Evolutionary conservation across 345 rosid species (phyloP).

Genomic region (Garcia nutans): DNA sequence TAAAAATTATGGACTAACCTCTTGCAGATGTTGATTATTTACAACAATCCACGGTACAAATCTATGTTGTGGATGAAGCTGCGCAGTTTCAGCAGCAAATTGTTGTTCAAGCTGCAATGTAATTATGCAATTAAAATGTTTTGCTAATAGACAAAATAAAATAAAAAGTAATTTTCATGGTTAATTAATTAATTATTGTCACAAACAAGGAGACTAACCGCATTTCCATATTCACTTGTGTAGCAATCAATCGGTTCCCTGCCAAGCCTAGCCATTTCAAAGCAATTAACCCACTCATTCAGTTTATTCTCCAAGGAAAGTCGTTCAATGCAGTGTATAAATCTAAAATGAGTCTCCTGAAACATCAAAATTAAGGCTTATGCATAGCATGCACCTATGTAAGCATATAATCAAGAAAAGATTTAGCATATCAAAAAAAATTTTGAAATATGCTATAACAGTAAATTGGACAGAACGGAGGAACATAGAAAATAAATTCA

Average conservation of each 20-base stretch:
- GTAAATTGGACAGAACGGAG: too few species aligned
- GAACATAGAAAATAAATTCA: too few species aligned
- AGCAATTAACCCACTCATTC: conserved; percentile 51
- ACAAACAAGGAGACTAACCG: conserved; percentile 34
- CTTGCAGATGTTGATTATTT: conserved; percentile 50
- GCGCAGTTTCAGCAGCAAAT: conserved; percentile 50
- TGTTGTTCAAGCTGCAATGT: conserved; percentile 46
- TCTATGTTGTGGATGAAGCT: conserved; percentile 55
- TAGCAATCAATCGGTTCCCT: conserved; percentile 50
- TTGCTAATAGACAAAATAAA: not conserved
- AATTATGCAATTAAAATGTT: not conserved
- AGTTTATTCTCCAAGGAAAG: conserved; percentile 42
- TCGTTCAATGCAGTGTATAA: conserved; percentile 50
- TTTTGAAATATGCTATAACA: too few species aligned
- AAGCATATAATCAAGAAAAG: too few species aligned
- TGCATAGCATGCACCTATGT: not conserved
- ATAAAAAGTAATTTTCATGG: not conserved
- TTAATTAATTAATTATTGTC: too few species aligned
- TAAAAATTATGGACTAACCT: conserved; percentile 15
- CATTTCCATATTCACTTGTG: conserved; percentile 45
- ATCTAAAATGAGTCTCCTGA: conserved; percentile 56
- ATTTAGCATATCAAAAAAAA: too few species aligned
- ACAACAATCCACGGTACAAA: conserved; percentile 74
- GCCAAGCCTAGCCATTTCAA: conserved; percentile 40
- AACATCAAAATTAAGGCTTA: too few species aligned